Base-by-base conservation (phyloP, 2,329 filamentous ascomycete genomes). In the Alternaria postmessia region DNA sequence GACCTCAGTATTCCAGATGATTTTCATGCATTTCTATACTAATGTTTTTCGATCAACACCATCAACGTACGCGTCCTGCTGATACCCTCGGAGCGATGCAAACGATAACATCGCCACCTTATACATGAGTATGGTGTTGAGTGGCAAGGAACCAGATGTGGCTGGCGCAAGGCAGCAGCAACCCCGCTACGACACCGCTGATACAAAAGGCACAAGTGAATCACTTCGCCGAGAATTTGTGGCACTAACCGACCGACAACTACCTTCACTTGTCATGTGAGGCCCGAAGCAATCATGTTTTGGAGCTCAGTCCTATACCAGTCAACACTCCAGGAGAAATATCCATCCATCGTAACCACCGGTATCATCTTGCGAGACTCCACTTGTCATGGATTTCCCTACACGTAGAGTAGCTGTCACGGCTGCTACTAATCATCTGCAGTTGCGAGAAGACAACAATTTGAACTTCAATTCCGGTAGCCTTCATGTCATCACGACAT, bases 381-480 rank as follows among this genome's bases (percentile, higher is more conserved):
- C 1, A 30, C 14, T 11, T 6, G 8, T 28, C 7, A 56, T 51
- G 54, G 20, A 39, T 56, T n/a, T 26, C 7, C 16, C 36, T n/a
- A 12, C 46, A 16, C 18, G 42, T 18, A 42, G 46, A 51, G 38
- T 56, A 5, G 42, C 54, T 11, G 28, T 34, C 18, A 26, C 36
- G 8, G 11, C 26, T 4, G 14, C 44, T 8, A 24, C 44, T 5
- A 49, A 36, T 16, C 26, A 8, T n/a, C 34, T 51, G 53, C 53
- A 56, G 36, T 38, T 56, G 3, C 53, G 44, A 42, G 53, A 32
- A 12, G 20, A 47, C 18, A n/a, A 38, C 7, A 20, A 51, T 43
- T 30, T 3, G 7, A 11, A 20, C 26, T 16, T 32, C 26, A 14
- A 34, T 7, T 8, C 36, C 16, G 7, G 20, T 3, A 56, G 26